A percentile compares a stretch with the other conserved stretches of the same genome.
Conservation (phyloP, 495 filamentous ascomycete species). For the Aeminium ludgeri region DNA sequence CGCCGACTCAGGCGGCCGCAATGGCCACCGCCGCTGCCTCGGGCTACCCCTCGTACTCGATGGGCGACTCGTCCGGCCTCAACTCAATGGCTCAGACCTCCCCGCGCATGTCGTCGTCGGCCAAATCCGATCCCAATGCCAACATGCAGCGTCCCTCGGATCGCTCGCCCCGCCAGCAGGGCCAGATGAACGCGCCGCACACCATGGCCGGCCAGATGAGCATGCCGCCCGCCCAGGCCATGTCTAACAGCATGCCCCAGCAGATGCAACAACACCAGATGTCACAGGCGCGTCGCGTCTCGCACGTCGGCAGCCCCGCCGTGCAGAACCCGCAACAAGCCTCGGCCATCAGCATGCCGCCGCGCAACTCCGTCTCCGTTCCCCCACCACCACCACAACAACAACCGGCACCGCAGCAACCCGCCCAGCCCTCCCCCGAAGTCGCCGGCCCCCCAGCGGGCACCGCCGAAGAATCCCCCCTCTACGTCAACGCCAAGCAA, state of each 20-base stretch:
- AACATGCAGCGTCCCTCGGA: constrained; percentile 28
- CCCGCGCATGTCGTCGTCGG: constrained; percentile 32
- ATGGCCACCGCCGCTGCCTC: constrained; percentile 59
- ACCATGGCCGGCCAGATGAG: constrained; percentile 19
- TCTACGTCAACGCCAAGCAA: constrained; percentile 98
- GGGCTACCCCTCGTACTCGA: constrained; percentile 33
- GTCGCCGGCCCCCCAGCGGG: constrained; percentile 40
- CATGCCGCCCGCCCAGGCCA: constrained; percentile 10
- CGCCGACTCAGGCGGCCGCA: constrained; percentile 44
- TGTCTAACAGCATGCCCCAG: constrained; percentile 17
- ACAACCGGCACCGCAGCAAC: constrained; percentile 27
- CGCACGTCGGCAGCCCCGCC: constrained; percentile 43
- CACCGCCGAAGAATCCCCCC: constrained; percentile 71
- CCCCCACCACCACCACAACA: constrained; percentile 21
- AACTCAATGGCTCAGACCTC: constrained; percentile 33
- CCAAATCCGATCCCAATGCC: constrained; percentile 33
- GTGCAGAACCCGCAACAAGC: constrained; percentile 34
- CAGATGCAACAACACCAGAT: constrained; percentile 20
- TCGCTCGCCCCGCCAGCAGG: constrained; percentile 37
- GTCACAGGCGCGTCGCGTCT: constrained; percentile 35
- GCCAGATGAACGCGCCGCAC: constrained; percentile 30
- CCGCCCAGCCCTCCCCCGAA: constrained; percentile 68
- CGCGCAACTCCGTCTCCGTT: constrained; percentile 17
- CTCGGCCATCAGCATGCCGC: constrained; percentile 20
- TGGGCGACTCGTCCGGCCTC: constrained; percentile 37